A percentile compares a stretch with the other conserved stretches of the same genome.
These are phyloP conservation scores for Azolla pinnata DNA, from an alignment of 75 land plant species.

Conservation along the genomic window DNA sequence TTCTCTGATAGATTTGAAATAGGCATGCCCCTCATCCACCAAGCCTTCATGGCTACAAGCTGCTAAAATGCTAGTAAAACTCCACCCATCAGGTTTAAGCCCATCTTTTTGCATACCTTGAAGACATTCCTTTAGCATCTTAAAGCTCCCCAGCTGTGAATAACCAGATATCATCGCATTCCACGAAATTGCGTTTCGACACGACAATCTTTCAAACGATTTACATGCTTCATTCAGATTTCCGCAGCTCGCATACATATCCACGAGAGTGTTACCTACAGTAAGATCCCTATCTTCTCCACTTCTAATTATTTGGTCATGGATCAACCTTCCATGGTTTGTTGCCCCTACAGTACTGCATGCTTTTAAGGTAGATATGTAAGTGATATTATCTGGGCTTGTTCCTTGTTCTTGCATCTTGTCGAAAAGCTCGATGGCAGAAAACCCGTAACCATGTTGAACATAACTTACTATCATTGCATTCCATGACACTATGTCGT, in stretches of 20 bases:
- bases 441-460: constrained; percentile 25
- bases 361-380: constrained; percentile 8
- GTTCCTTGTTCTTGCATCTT: constrained; percentile 16
- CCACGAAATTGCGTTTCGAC: constrained; percentile 19
- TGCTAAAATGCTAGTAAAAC: constrained; percentile 7
- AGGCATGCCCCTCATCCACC: background rate
- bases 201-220: constrained; percentile 21
- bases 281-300: constrained; percentile 5
- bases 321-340: constrained; percentile 2
- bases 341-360: background rate
- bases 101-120: constrained; percentile 5
- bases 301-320: constrained; percentile 12
- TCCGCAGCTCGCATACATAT: constrained; percentile 20
- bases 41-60: constrained; percentile 5
- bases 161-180: constrained; percentile 19
- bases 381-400: constrained; percentile 9
- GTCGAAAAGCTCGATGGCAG: constrained; percentile 38
- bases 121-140: background rate
- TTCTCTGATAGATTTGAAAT: background rate
- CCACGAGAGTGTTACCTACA: constrained; percentile 10
- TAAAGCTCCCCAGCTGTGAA: constrained; percentile 15
- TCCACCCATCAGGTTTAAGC: constrained; percentile 5
- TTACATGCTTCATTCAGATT: constrained; percentile 9
- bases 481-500: constrained; percentile 50
- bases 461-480: constrained; percentile 52